Evolutionary conservation across 257 asterid genomes (phyloP), one percentile per base, ranked within the genome.

Genomic region (Apocynum venetum): DNA sequence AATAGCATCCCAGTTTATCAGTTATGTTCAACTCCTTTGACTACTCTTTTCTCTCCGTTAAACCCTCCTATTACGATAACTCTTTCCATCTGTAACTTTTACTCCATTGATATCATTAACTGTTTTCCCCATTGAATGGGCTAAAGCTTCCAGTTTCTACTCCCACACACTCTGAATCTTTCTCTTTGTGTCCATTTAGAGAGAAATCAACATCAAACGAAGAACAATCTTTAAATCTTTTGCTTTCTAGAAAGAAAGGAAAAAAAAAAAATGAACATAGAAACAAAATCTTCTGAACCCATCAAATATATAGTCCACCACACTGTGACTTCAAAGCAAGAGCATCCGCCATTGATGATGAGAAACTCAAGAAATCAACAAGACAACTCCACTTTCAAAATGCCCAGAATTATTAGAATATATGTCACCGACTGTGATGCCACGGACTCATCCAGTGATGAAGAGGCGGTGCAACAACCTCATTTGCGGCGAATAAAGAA

Each of bases 371-470:
- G 41, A 71, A 44, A 61, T 6, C 31, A 4, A 0, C 15, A 49
- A 49, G 53, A 57, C 31, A 9, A 31, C 4, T 19, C 44, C 1
- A 74, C 41, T 48, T 70, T 74, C 12, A 72, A 71, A 6, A 44
- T 66, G 82, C 91, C 91, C 0, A 86, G 87, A 1, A 71, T 93
- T 56, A 90, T 93, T 19, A 76, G 88, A 59, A 85, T 93, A 36
- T 78, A 80, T 0, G 91, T 88, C 4, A 87, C 91, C 0, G 98
- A 93, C 71, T 73, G 78, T 9, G 98, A 91, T 56, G 97, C 97
- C 46, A 92, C 98, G 1, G 98, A 92, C 14, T 89, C 96, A 1
- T 91, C 96, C 3, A 56, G 80, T 55, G 94, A 86, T 4, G 98
- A 80, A 36, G 61, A 46, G 1, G 80, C 65, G 20, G 2, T 35